Base-by-base conservation (phyloP, 73 alveolate genomes). In the Paramecium biaurelia region DNA sequence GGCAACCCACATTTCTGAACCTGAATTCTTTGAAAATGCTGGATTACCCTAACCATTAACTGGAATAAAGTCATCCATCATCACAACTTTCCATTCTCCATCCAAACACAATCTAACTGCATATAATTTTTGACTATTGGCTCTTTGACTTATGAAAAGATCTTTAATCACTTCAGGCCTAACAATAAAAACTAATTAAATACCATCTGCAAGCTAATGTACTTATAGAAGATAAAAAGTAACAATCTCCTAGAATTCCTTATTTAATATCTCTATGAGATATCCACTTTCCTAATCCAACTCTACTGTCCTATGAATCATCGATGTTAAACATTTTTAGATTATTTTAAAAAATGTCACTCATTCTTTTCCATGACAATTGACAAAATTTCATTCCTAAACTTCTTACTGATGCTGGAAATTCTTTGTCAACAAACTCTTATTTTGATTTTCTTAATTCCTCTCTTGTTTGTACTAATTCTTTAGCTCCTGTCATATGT, bases 1-100 rank as follows among this genome's bases (percentile, higher is more conserved):
- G 6, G 98, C 95, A 10, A 98, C 99, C 99, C 99, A 98, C 53
- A 97, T 85, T 92, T 98, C 99, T 20, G 93, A 89, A 35, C 96
- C 98, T 92, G 96, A 74, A 8, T 97, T 96, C 58, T 94, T 92
- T 8, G 98, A 92, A 92, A 98, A 98, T 45, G 99, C 98, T 82
- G 89, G 94, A 32, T 88, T 88, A 12, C 92, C 88, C 38, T 63
- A 32, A 23, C 92, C 43, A 85, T 94, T 95, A 92, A 93, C 95
- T 3, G 99, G 99, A 82, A 98, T 93, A 72, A 18, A 86, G 93
- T 98, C 99, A 92, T 98, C 99, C 5, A 98, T 89, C 18, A 95
- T 92, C 2, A 97, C 92, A 1, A 92, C 93, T 28, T 86, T 85
- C 97, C 96, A 94, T 18, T 86, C 94, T 1, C 99, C 99, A 92